Conservation (phyloP, 495 filamentous ascomycete species). For the Talaromyces nanjingensis region DNA sequence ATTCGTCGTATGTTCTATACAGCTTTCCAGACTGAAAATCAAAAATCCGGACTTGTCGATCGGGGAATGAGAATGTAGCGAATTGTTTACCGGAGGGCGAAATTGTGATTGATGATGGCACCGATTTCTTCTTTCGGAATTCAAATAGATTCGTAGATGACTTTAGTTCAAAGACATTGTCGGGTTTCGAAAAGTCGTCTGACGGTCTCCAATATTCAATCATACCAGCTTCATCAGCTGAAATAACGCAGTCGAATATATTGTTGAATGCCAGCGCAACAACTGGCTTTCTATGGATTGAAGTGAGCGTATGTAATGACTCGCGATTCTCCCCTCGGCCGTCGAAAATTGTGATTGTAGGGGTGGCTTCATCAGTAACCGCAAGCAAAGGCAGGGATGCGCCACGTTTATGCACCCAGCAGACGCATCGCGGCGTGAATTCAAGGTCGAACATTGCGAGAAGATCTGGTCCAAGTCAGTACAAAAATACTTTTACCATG, state of each 20-base stretch:
- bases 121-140: constrained; percentile 90
- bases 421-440: constrained; percentile 68
- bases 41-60: constrained; percentile 86
- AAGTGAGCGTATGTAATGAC: constrained; percentile 66
- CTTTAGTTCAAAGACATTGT: constrained; percentile 86
- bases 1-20: constrained; percentile 90
- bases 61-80: constrained; percentile 85
- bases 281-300: constrained; percentile 71
- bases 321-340: constrained; percentile 72
- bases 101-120: constrained; percentile 76
- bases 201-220: constrained; percentile 88
- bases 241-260: constrained; percentile 80
- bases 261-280: constrained; percentile 85
- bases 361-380: constrained; percentile 73
- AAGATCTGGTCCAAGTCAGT: constrained; percentile 50
- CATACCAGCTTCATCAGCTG: constrained; percentile 87
- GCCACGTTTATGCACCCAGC: constrained; percentile 88
- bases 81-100: constrained; percentile 81
- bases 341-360: constrained; percentile 75
- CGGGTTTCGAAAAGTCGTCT: constrained; percentile 79
- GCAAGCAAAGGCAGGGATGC: constrained; percentile 81
- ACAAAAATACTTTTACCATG: constrained; percentile 1
- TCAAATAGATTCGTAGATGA: constrained; percentile 90
- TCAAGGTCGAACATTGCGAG: constrained; percentile 72
- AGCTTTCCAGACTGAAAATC: constrained; percentile 86